Base-by-base conservation (phyloP, 2,329 filamentous ascomycete genomes). In the Exophiala spinifera region DNA sequence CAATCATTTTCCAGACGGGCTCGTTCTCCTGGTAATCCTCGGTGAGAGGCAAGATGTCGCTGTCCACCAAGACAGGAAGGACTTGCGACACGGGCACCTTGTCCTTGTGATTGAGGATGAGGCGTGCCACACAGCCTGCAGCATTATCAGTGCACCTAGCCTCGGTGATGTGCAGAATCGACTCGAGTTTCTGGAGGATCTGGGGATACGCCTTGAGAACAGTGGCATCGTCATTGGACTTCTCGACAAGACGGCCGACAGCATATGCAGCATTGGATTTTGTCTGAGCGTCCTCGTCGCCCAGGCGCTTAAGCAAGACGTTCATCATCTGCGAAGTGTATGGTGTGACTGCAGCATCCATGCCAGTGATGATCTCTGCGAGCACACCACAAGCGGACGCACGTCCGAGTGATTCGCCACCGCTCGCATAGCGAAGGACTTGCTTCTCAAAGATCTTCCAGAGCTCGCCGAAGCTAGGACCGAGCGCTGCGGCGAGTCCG, bases 11-110 rank as follows among this genome's bases (percentile, higher is more conserved):
- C 75, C 87, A 99, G 56, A 97, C 85, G 7, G 94, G 91, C 66
- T 89, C 89, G 74, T 99, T 97, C 82, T 97, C 94, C 73, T 96
- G 91, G 65, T 83, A 97, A 71, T 97, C 94, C 69, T 96, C 91
- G 72, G 88, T 89, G 59, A 97, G 79, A 8, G 94, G 94, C 34
- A 97, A 81, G 23, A 91, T 81, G 39, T 54, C 59, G 28, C 52
- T 55, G 57, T 82, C 81, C 53, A 95, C 81, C 23, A 97, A 75
- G 1, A 84, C 84, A 21, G 92, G 91, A 1, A 99, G 81, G 17
- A 95, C 89, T 56, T 96, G 85, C 36, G 80, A 75, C 49, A 95
- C 80, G 15, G 92, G 91, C 8, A 95, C 85, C 63, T 82, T 83
- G 63, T 92, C 85, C n/a, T 88, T 86, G 73, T 95, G 86, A 66